These are phyloP conservation scores for Hymenoscyphus scutula DNA, from an alignment of 2,329 filamentous ascomycete species.

Conservation along the genomic window DNA sequence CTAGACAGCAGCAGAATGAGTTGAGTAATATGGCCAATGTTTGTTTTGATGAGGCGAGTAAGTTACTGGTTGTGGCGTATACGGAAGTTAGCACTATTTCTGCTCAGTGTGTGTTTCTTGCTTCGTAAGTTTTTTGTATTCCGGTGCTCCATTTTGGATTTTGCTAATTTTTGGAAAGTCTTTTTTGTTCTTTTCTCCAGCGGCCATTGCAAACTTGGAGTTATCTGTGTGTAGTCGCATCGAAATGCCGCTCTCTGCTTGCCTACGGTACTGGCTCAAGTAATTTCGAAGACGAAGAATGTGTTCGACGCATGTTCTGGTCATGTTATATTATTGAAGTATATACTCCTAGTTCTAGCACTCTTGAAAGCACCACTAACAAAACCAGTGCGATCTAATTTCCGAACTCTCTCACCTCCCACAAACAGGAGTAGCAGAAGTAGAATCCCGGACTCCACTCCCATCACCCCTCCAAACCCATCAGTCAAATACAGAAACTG, in stretches of 20 bases:
- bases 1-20: slow-evolving; percentile 23
- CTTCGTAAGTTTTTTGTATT: slow-evolving; percentile 40
- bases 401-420: slow-evolving; percentile 51
- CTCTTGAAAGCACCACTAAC: not conserved
- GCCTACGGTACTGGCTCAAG: slow-evolving; percentile 42
- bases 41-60: slow-evolving; percentile 40
- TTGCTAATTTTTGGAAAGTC: slow-evolving; percentile 28
- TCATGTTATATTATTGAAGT: slow-evolving; percentile 55
- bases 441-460: slow-evolving; percentile 49
- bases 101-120: slow-evolving; percentile 50
- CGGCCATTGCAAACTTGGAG: slow-evolving; percentile 53
- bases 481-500: slow-evolving; percentile 30
- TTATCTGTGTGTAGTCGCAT: slow-evolving; percentile 48
- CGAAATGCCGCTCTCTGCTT: slow-evolving; percentile 49
- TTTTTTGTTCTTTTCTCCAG: slow-evolving; percentile 51
- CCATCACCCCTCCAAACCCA: slow-evolving; percentile 49
- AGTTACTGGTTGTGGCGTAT: slow-evolving; percentile 46
- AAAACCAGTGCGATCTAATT: slow-evolving; percentile 47
- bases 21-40: slow-evolving; percentile 27
- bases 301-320: slow-evolving; percentile 52
- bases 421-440: slow-evolving; percentile 49
- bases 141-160: not conserved
- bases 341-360: not conserved
- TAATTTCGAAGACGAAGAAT: slow-evolving; percentile 44
- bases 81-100: slow-evolving; percentile 46